Conservation (phyloP, 371 early-diverging fungal genomes). For the Mortierella sp. region DNA sequence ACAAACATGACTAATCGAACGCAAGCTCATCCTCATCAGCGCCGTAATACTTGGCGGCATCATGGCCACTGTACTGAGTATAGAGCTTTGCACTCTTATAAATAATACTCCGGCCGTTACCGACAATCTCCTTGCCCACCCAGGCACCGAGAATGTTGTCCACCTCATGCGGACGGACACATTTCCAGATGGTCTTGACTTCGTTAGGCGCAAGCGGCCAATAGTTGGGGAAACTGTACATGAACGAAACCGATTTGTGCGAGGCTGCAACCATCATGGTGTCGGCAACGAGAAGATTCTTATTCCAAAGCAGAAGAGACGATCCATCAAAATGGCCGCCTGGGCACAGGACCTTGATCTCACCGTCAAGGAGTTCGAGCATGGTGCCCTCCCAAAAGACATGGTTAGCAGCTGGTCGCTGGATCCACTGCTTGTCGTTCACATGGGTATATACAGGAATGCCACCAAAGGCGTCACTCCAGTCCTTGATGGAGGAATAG, state of each 20-base stretch:
- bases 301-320: conserved; percentile 40
- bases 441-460: conserved; percentile 40
- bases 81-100: conserved; percentile 29
- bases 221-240: conserved; percentile 53
- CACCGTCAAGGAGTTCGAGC: conserved; percentile 40
- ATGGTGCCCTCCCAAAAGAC: conserved; percentile 44
- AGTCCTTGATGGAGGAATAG: conserved; percentile 40
- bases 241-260: conserved; percentile 48
- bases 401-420: conserved; percentile 32
- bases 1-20: conserved; percentile 13
- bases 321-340: conserved; percentile 53
- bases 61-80: conserved; percentile 36
- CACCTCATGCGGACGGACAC: conserved; percentile 34
- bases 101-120: conserved; percentile 32
- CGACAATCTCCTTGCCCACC: conserved; percentile 39
- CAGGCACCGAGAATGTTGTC: conserved; percentile 38
- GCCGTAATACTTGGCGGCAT: conserved; percentile 21
- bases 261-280: conserved; percentile 50
- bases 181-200: conserved; percentile 37
- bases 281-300: conserved; percentile 41
- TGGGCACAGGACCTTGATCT: conserved; percentile 38
- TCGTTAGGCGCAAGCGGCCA: conserved; percentile 32
- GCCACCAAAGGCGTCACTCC: conserved; percentile 44
- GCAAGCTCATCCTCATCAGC: conserved; percentile 24
- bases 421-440: conserved; percentile 46